Evolutionary conservation across 257 asterid species (phyloP), one percentile per base, ranked within the genome.

Genomic region (Solanum habrochaites): DNA sequence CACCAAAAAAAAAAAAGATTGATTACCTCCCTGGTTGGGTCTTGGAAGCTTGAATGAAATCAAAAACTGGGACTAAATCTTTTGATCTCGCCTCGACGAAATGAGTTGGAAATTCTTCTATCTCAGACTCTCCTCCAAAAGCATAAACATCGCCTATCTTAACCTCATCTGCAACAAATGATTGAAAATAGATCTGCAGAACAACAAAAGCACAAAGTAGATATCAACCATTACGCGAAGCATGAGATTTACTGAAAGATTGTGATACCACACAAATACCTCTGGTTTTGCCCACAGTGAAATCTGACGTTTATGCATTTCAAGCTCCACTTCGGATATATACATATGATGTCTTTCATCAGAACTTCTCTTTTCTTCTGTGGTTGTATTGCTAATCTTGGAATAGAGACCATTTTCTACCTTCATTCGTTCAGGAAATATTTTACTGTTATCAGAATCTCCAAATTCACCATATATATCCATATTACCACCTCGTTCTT

Each of bases 261-360:
- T 83, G 43, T 85, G 72, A 87, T 73, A 88, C 77, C 83, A 66
- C 27, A 43, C 21, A 75, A 16, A 71, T 3, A 96, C 99, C 98
- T 93, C 94, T 2, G 92, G 64, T 88, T 93, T 95, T 7, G 90
- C 93, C 99, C 98, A 96, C 58, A 96, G 74, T 40, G 96, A 96
- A 87, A 82, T 89, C 92, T 71, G 89, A 71, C 90, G 92, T 72
- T 90, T 95, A 93, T 93, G 99, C 97, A 94, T 94, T 83, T 92
- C 95, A 78, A 96, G 93, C 89, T 96, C 99, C 11, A 95, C 98
- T 89, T 95, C 98, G 85, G 98, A 94, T 89, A 96, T 93, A 87
- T 90, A 92, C 97, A 93, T 92, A 89, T 93, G 94, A 71, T 91
- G 91, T 42, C 90, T 94, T 83, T 95, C 98, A 86, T 92, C 93